Conservation (phyloP, 441 rosid genomes). For the Erodium chrysanthum region DNA sequence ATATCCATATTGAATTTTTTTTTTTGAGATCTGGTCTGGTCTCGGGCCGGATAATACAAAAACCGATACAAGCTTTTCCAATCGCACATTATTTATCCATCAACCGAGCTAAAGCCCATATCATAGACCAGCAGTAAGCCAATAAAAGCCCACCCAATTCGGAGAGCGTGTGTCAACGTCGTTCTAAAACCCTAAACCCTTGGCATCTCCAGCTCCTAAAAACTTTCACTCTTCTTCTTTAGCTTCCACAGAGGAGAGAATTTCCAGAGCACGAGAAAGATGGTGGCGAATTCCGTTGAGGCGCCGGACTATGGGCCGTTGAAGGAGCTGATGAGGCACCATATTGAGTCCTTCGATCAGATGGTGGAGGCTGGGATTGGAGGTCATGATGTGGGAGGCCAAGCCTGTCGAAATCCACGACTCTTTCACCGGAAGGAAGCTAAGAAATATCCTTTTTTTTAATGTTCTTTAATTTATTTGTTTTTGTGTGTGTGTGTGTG, state of each 20-base stretch:
- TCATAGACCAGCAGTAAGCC: not conserved
- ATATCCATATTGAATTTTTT: no score
- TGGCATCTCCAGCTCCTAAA: not conserved
- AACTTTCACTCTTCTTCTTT: not conserved
- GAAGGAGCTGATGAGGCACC: constrained; percentile 63
- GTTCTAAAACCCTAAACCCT: not conserved
- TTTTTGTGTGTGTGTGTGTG: not conserved
- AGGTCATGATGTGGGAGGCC: constrained; percentile 48
- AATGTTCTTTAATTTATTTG: not conserved
- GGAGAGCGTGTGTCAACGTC: not conserved
- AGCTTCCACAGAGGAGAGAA: not conserved
- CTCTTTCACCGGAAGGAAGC: constrained; percentile 31
- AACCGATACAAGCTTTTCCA: no score
- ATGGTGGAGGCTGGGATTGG: constrained; percentile 69
- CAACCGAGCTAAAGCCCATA: not conserved
- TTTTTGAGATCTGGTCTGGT: no score
- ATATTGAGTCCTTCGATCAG: constrained; percentile 75
- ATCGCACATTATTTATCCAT: no score
- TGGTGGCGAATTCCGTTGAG: not conserved
- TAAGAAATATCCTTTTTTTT: constrained; percentile 68
- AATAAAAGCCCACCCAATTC: not conserved
- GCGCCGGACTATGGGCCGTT: constrained; percentile 37
- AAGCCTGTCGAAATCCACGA: constrained; percentile 49
- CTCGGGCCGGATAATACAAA: no score
- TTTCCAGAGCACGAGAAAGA: not conserved